Evolutionary conservation across 495 filamentous ascomycete species (phyloP).

Genomic region (Bryoglossum gracile): DNA sequence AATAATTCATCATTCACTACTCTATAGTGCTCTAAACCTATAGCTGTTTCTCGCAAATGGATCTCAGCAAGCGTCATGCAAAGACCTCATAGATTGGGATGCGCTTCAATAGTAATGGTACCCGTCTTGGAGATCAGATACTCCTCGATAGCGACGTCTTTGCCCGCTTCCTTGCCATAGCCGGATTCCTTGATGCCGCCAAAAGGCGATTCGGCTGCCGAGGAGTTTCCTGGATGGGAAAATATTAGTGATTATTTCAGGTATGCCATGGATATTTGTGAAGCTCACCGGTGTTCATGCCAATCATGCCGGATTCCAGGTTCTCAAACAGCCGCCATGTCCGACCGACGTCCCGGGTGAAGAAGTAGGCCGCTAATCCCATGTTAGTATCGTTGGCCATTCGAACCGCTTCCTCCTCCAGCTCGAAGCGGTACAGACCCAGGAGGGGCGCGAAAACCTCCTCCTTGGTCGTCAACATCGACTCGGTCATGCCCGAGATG

Average conservation of each 20-base stretch:
- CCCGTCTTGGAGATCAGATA: conserved; percentile 69
- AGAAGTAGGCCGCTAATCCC: conserved; percentile 62
- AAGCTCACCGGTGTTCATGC: conserved; percentile 60
- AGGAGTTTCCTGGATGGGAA: too few species aligned
- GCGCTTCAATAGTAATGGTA: conserved; percentile 54
- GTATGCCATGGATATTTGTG: too few species aligned
- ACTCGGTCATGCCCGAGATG: conserved; percentile 46
- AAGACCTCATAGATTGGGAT: conserved; percentile 29
- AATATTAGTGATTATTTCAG: too few species aligned
- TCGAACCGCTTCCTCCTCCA: conserved; percentile 56
- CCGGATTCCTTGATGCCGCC: conserved; percentile 71
- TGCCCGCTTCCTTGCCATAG: conserved; percentile 70
- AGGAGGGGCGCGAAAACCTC: conserved; percentile 63
- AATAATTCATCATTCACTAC: too few species aligned
- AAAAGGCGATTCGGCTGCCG: conserved; percentile 63
- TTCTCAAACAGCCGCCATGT: conserved; percentile 65
- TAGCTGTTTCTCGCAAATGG: too few species aligned
- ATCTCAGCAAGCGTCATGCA: too few species aligned
- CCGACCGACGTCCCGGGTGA: conserved; percentile 66
- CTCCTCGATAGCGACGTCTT: conserved; percentile 62
- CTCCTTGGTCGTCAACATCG: conserved; percentile 57
- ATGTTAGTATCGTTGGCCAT: conserved; percentile 58
- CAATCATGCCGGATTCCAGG: conserved; percentile 68
- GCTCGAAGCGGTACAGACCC: conserved; percentile 60
- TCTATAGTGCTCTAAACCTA: too few species aligned